Percentiles rank a stretch among this genome's conserved stretches.
These are phyloP conservation scores for Diplocarpon mali DNA, from an alignment of 2,329 filamentous ascomycete genomes.

Conservation along the genomic window DNA sequence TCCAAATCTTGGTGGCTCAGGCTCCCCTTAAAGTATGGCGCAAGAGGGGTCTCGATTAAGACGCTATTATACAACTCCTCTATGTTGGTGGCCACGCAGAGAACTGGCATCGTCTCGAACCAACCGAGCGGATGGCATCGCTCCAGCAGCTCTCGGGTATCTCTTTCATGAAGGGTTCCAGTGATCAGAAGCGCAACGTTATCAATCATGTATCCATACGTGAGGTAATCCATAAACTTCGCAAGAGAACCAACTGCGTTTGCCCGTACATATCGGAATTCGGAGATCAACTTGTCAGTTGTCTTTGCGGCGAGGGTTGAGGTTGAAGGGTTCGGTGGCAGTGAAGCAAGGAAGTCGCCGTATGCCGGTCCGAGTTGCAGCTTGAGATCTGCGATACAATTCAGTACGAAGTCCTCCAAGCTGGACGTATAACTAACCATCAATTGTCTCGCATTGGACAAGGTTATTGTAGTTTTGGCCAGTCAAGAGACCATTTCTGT, in stretches of 20 bases:
- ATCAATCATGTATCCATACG: conserved; percentile 99
- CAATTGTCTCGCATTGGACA: conserved; percentile 94
- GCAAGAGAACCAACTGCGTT: conserved; percentile 86
- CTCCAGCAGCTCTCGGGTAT: conserved; percentile 89
- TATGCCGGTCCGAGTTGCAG: conserved; percentile 94
- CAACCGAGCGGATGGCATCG: conserved; percentile 93
- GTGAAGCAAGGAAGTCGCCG: conserved; percentile 87
- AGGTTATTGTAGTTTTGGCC: conserved; percentile 87
- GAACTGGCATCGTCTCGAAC: conserved; percentile 98
- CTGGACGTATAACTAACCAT: conserved; percentile 49
- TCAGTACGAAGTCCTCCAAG: neutral
- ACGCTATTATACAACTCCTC: conserved; percentile 99
- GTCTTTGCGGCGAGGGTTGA: conserved; percentile 90
- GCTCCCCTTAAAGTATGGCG: conserved; percentile 94
- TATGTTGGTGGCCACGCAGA: conserved; percentile 96
- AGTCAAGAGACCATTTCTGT: conserved; percentile 87
- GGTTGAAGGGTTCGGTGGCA: conserved; percentile 93
- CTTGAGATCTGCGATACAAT: conserved; percentile 67
- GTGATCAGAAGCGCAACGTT: conserved; percentile 97
- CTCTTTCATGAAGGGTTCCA: conserved; percentile 91
- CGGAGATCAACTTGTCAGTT: conserved; percentile 94
- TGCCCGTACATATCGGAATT: conserved; percentile 92
- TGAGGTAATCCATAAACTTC: conserved; percentile 96
- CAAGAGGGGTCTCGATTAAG: conserved; percentile 89
- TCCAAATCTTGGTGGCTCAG: conserved; percentile 94